Evolutionary conservation across 2,329 filamentous ascomycete genomes (phyloP).

Genomic region (Dactylonectria macrodidyma): DNA sequence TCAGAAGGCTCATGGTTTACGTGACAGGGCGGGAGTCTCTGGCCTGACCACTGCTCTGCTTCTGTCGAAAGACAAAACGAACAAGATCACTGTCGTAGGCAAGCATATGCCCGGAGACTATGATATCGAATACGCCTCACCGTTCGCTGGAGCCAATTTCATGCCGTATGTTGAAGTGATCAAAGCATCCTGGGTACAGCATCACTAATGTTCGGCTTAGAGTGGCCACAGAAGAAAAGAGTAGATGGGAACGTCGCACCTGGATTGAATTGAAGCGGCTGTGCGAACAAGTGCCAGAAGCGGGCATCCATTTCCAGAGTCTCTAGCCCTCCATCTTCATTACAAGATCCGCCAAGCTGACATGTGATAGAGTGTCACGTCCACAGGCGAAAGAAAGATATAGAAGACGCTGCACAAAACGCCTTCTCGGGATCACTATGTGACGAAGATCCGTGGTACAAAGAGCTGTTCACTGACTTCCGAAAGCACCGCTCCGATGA

Average conservation of each 20-base stretch:
- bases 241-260: slow-evolving; percentile 67
- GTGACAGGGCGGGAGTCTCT: slow-evolving; percentile 59
- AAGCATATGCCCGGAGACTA: slow-evolving; percentile 96
- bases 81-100: slow-evolving; percentile 77
- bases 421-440: no score
- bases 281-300: slow-evolving; percentile 76
- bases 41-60: slow-evolving; percentile 65
- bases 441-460: slow-evolving; percentile 79
- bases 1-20: no score
- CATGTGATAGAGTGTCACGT: not conserved
- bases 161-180: slow-evolving; percentile 69
- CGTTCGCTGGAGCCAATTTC: slow-evolving; percentile 88
- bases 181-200: not conserved
- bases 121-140: slow-evolving; percentile 89
- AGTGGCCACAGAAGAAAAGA: slow-evolving; percentile 60
- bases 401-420: slow-evolving; percentile 41
- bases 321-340: slow-evolving; percentile 17
- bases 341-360: not conserved
- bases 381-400: slow-evolving; percentile 73
- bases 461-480: slow-evolving; percentile 78
- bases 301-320: slow-evolving; percentile 85
- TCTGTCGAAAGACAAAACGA: slow-evolving; percentile 58
- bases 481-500: slow-evolving; percentile 71
- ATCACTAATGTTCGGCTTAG: not conserved
- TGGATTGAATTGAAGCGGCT: slow-evolving; percentile 74